Evolutionary conservation across 176 grass and related monocot species (phyloP).

Genomic region (Rhipidocladum racemiflorum): DNA sequence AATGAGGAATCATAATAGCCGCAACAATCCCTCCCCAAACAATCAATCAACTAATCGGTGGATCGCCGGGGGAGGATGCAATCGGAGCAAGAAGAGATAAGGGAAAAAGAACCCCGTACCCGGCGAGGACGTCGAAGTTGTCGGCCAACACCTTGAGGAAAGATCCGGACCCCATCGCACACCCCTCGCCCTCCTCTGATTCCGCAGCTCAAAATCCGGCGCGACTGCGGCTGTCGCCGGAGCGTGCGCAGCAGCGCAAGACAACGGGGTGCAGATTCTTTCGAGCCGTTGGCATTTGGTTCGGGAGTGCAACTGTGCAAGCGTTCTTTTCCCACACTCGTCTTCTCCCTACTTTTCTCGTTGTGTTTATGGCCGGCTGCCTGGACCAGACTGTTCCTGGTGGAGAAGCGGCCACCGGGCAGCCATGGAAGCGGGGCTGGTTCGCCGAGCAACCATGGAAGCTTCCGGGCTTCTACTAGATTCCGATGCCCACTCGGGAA

Average conservation of each 20-base stretch:
- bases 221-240: background rate
- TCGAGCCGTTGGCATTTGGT: constrained; percentile 4
- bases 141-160: constrained; percentile 84
- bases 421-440: background rate
- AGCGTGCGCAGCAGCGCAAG: background rate
- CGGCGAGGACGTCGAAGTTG: constrained; percentile 83
- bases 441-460: background rate
- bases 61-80: background rate
- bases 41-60: background rate
- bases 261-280: background rate
- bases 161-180: constrained; percentile 82
- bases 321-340: background rate
- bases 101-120: constrained; percentile 35
- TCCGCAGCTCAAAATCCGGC: background rate
- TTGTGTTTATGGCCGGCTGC: background rate
- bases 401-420: too few species aligned
- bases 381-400: background rate
- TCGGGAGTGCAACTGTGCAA: background rate
- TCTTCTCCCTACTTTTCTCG: background rate
- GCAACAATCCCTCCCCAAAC: background rate
- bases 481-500: background rate
- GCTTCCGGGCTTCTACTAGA: background rate
- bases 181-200: background rate
- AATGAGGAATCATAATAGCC: background rate
- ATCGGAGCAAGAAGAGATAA: background rate